Percentiles rank a stretch among this genome's conserved stretches.
Conservation (phyloP, 192 early-diverging fungal genomes). For the Irineochytrium annulatum region DNA sequence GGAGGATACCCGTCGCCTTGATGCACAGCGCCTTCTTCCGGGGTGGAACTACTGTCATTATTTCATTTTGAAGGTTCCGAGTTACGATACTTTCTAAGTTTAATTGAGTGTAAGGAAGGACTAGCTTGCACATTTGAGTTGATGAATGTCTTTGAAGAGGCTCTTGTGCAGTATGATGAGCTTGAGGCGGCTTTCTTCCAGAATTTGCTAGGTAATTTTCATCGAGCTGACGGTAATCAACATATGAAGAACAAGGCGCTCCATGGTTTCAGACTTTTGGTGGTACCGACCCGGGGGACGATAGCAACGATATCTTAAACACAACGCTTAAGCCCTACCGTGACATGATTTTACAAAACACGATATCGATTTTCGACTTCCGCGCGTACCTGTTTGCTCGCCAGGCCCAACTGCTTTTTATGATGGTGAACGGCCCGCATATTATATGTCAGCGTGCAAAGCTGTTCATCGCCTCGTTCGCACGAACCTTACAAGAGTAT, state of each 20-base stretch:
- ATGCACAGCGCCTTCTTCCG: constrained; percentile 88
- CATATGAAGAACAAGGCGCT: constrained; percentile 57
- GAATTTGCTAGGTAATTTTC: constrained; percentile 65
- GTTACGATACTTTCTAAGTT: background rate
- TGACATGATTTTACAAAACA: constrained; percentile 84
- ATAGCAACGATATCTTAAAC: constrained; percentile 78
- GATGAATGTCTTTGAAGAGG: constrained; percentile 83
- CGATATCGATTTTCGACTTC: constrained; percentile 93
- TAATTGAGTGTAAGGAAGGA: constrained; percentile 54
- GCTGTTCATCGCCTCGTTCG: constrained; percentile 69
- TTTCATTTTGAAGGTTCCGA: constrained; percentile 81
- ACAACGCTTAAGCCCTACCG: constrained; percentile 76
- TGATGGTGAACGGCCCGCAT: constrained; percentile 52
- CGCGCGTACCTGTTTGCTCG: constrained; percentile 91
- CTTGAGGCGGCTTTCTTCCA: constrained; percentile 94
- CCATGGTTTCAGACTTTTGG: constrained; percentile 95
- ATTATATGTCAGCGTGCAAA: constrained; percentile 70
- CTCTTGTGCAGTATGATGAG: constrained; percentile 93
- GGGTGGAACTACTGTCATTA: constrained; percentile 99
- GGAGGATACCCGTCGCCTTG: constrained; percentile 82
- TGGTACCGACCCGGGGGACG: constrained; percentile 78
- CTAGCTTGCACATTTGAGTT: constrained; percentile 81
- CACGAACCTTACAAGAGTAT: constrained; percentile 68
- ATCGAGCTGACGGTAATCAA: background rate
- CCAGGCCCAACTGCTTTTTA: constrained; percentile 77